Conservation (phyloP, 345 rosid genomes). For the Abelmoschus esculentus region DNA sequence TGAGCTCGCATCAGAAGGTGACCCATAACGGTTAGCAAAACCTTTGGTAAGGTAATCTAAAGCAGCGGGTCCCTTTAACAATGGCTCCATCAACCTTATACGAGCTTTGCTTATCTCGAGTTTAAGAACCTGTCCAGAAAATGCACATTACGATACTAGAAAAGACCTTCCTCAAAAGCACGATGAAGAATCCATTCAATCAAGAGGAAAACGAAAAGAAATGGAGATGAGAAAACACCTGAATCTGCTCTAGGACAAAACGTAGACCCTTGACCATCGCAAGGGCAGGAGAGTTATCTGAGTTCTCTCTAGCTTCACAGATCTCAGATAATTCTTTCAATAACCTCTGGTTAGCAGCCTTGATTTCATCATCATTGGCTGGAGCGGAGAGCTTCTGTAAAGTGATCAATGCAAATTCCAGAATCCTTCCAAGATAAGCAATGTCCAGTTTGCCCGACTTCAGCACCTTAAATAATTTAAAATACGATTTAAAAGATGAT, state of each 20-base stretch:
- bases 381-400: conserved; percentile 76
- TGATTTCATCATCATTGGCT: conserved; percentile 59
- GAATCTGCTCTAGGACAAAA: conserved; percentile 77
- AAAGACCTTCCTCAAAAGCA: background rate
- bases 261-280: conserved; percentile 77
- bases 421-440: conserved; percentile 62
- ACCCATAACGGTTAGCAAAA: conserved; percentile 51
- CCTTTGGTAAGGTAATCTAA: conserved; percentile 61
- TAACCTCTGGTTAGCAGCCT: conserved; percentile 37
- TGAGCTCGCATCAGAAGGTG: conserved; percentile 36
- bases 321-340: conserved; percentile 53
- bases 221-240: conserved; percentile 29
- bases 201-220: background rate
- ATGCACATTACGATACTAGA: background rate
- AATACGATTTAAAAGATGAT: too few species aligned
- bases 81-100: conserved; percentile 62
- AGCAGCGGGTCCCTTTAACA: conserved; percentile 78
- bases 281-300: conserved; percentile 38
- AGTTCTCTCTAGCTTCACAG: conserved; percentile 37
- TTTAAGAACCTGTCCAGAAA: conserved; percentile 48
- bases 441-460: conserved; percentile 64
- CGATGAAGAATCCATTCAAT: background rate
- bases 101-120: conserved; percentile 70
- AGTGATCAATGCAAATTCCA: conserved; percentile 66
- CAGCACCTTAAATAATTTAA: conserved; percentile 38